Conservation (phyloP, 2,329 filamentous ascomycete genomes). For the Decorospora gaudefroyi region DNA sequence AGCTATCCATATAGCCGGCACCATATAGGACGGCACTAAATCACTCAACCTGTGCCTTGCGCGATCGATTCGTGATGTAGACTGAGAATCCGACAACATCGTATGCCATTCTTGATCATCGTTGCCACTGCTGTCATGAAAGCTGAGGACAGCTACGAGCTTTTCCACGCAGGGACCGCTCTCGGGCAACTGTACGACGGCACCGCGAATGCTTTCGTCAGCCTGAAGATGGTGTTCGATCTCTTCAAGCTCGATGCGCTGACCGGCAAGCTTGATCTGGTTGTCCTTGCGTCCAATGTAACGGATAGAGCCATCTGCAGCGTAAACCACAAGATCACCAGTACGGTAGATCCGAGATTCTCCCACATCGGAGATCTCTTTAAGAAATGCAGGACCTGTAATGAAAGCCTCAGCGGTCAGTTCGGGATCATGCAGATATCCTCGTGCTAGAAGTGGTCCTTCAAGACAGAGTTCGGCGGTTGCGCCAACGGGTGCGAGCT, state of each 20-base stretch:
- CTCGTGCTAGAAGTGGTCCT: constrained; percentile 38
- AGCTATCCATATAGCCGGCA: constrained; percentile 44
- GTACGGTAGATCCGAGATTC: constrained; percentile 38
- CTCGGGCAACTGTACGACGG: constrained; percentile 52
- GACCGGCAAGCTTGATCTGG: constrained; percentile 44
- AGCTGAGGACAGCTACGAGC: constrained; percentile 52
- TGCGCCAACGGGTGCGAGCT: constrained; percentile 39
- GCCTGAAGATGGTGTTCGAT: constrained; percentile 39
- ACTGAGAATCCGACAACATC: constrained; percentile 39
- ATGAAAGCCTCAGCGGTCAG: constrained; percentile 37
- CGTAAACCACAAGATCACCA: constrained; percentile 42
- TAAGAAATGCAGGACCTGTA: constrained; percentile 31
- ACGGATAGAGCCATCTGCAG: constrained; percentile 32
- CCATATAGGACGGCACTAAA: constrained; percentile 40
- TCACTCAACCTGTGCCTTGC: constrained; percentile 36
- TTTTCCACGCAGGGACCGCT: constrained; percentile 49
- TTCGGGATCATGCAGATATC: constrained; percentile 35
- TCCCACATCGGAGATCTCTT: constrained; percentile 12
- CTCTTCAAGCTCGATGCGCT: constrained; percentile 45
- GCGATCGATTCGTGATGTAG: constrained; percentile 37
- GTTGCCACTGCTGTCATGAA: constrained; percentile 31
- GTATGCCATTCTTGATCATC: constrained; percentile 32
- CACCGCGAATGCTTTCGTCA: constrained; percentile 43
- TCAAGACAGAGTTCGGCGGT: constrained; percentile 42
- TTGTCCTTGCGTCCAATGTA: constrained; percentile 43